Conservation (phyloP, 768 basidiomycete genomes). For the Termitomyces sp. region DNA sequence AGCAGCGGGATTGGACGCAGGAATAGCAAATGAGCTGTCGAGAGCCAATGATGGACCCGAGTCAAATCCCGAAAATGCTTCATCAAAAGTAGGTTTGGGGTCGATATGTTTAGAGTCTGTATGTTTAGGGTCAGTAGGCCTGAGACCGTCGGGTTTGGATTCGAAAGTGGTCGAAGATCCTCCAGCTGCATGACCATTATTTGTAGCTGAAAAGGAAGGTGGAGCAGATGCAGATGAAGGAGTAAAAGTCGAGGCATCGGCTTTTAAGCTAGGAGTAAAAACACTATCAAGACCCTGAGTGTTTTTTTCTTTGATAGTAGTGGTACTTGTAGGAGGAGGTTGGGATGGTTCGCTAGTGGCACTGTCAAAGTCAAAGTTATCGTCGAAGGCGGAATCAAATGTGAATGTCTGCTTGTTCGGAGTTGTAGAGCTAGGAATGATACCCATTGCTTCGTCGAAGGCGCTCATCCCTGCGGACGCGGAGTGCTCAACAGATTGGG, state of each 20-base stretch:
- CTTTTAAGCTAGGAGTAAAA: constrained; percentile 16
- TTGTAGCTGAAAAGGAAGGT: background rate
- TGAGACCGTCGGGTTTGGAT: background rate
- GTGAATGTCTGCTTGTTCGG: constrained; percentile 40
- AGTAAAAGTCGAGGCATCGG: background rate
- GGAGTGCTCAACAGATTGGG: constrained; percentile 8
- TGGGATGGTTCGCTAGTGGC: constrained; percentile 29
- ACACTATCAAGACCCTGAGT: constrained; percentile 27
- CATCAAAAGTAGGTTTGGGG: constrained; percentile 33
- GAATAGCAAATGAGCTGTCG: constrained; percentile 29
- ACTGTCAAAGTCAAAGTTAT: constrained; percentile 54
- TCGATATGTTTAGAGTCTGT: too few relatives aligned
- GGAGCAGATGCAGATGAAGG: background rate
- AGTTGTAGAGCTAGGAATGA: constrained; percentile 32
- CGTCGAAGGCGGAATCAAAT: constrained; percentile 56
- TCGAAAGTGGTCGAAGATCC: background rate
- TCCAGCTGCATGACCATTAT: constrained; percentile 1
- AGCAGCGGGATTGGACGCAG: constrained; percentile 14
- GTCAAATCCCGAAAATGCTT: constrained; percentile 49
- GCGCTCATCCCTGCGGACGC: constrained; percentile 48
- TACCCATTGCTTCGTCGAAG: constrained; percentile 73
- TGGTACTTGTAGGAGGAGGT: constrained; percentile 17
- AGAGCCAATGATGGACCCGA: constrained; percentile 33
- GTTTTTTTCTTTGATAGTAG: constrained; percentile 1
- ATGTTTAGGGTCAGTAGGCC: background rate